Conservation (phyloP, 148 eudicot genomes). For the Mesembryanthemum crystallinum region DNA sequence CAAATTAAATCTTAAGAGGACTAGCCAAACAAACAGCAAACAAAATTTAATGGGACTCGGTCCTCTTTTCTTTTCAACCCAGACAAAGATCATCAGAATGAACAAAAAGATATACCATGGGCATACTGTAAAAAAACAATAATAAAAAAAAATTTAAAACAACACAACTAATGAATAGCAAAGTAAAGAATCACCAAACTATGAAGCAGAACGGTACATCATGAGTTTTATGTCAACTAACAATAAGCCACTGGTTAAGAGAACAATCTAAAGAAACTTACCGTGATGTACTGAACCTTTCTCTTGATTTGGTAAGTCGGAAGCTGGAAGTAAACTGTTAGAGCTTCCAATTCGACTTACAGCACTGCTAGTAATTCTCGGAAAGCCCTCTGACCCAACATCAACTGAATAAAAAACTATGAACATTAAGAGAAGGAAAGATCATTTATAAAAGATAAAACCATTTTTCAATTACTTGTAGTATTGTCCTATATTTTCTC, state of each 20-base stretch:
- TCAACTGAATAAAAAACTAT: conserved; percentile 46
- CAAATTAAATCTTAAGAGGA: not conserved
- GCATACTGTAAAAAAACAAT: not conserved
- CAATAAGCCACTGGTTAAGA: not conserved
- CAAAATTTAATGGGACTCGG: not conserved
- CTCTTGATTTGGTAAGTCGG: conserved; percentile 46
- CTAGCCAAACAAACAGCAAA: not conserved
- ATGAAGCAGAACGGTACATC: not conserved
- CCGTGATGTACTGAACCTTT: conserved; percentile 53
- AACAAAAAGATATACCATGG: not conserved
- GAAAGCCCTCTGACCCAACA: conserved; percentile 50
- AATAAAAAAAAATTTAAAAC: no score
- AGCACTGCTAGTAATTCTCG: conserved; percentile 31
- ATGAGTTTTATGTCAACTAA: not conserved
- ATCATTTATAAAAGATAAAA: not conserved
- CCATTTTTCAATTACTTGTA: no score
- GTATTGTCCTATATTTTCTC: not conserved
- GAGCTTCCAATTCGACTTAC: conserved; percentile 56
- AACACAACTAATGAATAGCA: not conserved
- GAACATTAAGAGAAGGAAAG: conserved; percentile 27
- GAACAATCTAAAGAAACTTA: conserved; percentile 21
- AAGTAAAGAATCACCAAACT: not conserved
- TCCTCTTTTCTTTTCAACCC: not conserved
- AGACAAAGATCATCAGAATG: not conserved
- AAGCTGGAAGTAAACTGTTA: conserved; percentile 34